Conservation (phyloP, 2,329 filamentous ascomycete species). For the Colletotrichum karsti region DNA sequence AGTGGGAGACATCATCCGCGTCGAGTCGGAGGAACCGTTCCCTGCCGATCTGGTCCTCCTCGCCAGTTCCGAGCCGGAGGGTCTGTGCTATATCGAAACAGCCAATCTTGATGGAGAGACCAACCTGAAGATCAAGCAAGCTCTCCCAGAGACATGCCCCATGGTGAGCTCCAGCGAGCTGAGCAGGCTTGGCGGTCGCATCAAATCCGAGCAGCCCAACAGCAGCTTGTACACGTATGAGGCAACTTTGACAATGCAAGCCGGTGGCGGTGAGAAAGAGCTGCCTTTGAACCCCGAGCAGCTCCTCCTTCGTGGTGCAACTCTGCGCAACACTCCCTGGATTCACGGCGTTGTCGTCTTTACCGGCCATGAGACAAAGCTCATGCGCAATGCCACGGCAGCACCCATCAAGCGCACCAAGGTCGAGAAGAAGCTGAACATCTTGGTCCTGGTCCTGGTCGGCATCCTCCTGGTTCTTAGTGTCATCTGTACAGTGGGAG, state of each 20-base stretch:
- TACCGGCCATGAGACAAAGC: constrained; percentile 96
- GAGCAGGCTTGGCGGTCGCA: constrained; percentile 82
- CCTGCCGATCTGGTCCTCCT: constrained; percentile 92
- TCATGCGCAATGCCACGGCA: constrained; percentile 98
- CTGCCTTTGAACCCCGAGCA: constrained; percentile 91
- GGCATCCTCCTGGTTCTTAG: constrained; percentile 85
- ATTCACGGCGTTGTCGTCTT: constrained; percentile 96
- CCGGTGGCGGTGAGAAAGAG: constrained; percentile 92
- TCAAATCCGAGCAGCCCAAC: constrained; percentile 97
- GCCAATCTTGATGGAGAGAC: constrained; percentile 98
- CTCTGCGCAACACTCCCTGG: constrained; percentile 95
- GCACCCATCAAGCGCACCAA: constrained; percentile 98
- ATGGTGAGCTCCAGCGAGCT: constrained; percentile 89
- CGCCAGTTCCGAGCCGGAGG: constrained; percentile 95
- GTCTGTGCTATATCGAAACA: constrained; percentile 97
- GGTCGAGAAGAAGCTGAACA: constrained; percentile 93
- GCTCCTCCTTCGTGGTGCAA: constrained; percentile 90
- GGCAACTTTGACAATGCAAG: constrained; percentile 90
- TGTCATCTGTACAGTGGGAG: constrained; percentile 89
- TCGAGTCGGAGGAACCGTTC: constrained; percentile 94
- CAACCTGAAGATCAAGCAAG: constrained; percentile 98
- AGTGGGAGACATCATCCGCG: constrained; percentile 91
- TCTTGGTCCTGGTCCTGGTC: constrained; percentile 90
- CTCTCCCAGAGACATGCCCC: constrained; percentile 87
- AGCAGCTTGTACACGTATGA: constrained; percentile 99